phyloP scores from a whole-genome alignment of 1,284 basidiomycete genomes.

The Trichosporon sp. region DNA sequence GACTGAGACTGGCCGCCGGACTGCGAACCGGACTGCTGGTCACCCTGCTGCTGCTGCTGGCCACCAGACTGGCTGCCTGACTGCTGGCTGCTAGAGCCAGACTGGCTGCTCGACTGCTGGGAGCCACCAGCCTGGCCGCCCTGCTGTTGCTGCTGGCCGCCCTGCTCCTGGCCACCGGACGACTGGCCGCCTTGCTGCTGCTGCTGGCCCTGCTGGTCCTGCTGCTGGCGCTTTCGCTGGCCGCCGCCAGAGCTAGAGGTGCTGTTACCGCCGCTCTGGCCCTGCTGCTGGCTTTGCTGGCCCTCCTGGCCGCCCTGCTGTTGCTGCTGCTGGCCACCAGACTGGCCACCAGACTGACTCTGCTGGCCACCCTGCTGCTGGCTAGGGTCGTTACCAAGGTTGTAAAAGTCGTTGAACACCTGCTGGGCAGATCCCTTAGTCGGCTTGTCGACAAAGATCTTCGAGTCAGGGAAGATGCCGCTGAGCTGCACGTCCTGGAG shows the following conservation, averaged over 20 bases:
- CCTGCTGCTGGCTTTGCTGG: background rate
- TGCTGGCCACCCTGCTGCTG: background rate
- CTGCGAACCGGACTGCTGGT: no score
- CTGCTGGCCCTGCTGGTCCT: background rate
- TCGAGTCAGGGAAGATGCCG: constrained; percentile 68
- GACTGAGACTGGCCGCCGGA: no score
- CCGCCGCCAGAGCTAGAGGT: no score
- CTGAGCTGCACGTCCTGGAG: constrained; percentile 81
- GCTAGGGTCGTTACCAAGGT: constrained; percentile 50
- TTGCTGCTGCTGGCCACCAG: no score
- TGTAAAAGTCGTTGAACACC: constrained; percentile 64
- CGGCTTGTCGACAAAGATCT: constrained; percentile 79
- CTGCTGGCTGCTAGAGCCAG: no score
- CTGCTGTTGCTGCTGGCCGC: background rate
- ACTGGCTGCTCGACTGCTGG: no score
- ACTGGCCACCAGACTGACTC: background rate
- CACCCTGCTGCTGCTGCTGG: background rate
- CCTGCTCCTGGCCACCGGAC: no score
- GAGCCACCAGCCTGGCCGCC: no score
- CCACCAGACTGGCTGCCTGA: background rate
- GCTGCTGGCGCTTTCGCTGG: background rate
- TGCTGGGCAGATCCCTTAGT: constrained; percentile 60
- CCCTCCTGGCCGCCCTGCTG: no score
- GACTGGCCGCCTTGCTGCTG: background rate
- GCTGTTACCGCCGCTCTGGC: background rate